A percentile compares a stretch with the other conserved stretches of the same genome.
These are phyloP conservation scores for Paracoccidioides brasiliensis DNA, from an alignment of 2,329 filamentous ascomycete genomes.

Conservation along the genomic window DNA sequence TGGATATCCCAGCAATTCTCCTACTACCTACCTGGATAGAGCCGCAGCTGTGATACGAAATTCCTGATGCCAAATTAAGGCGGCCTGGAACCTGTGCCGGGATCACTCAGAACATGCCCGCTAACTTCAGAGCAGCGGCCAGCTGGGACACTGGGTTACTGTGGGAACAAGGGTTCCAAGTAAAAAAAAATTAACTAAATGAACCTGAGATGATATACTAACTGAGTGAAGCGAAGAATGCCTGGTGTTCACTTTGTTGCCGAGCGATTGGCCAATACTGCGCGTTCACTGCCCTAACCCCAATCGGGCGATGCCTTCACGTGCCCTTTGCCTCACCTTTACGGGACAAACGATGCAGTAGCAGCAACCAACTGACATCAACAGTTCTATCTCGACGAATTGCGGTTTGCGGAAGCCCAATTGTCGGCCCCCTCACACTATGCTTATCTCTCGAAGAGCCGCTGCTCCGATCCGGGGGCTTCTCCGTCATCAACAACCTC, in stretches of 20 bases:
- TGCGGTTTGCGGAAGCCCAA: neutral
- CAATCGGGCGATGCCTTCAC: slow-evolving; percentile 9
- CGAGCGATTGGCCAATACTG: neutral
- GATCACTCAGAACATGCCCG: neutral
- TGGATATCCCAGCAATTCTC: neutral
- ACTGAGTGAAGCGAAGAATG: no score
- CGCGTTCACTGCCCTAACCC: slow-evolving; percentile 4
- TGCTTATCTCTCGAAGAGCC: slow-evolving; percentile 32
- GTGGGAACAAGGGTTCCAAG: neutral
- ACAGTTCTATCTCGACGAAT: neutral
- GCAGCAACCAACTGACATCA: neutral
- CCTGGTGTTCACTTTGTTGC: no score
- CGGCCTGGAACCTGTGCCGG: neutral
- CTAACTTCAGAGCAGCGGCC: neutral
- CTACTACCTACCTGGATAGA: neutral
- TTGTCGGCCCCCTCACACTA: slow-evolving; percentile 13
- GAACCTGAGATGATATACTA: neutral
- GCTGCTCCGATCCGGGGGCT: slow-evolving; percentile 24
- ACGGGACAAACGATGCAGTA: neutral
- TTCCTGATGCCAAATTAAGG: no score
- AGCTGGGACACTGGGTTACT: neutral
- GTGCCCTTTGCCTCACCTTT: slow-evolving; percentile 6
- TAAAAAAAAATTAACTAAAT: no score
- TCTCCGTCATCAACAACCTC: slow-evolving; percentile 30
- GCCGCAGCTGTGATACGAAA: no score